Percentiles rank a stretch among this genome's conserved stretches.
These are phyloP conservation scores for Stagonosporopsis cucurbitacearum DNA, from an alignment of 2,329 filamentous ascomycete species.

Conservation along the genomic window DNA sequence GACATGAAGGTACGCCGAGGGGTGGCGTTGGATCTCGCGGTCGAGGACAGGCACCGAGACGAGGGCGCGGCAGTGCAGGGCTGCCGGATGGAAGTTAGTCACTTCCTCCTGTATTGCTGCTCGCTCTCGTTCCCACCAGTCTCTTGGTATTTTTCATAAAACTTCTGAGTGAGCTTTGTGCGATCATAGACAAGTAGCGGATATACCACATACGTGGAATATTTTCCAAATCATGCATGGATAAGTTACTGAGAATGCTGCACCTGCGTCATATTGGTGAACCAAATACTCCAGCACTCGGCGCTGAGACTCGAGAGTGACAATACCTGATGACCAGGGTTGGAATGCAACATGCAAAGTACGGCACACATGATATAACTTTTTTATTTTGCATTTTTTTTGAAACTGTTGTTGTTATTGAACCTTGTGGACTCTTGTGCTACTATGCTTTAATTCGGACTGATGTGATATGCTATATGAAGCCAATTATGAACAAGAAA, in stretches of 20 bases:
- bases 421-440: neutral
- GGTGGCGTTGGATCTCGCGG: slow-evolving; percentile 1
- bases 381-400: neutral
- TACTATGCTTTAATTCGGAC: neutral
- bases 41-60: neutral
- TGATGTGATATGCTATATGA: slow-evolving; percentile 1
- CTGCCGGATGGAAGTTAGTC: slow-evolving; percentile 2
- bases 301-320: too few species aligned
- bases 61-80: neutral
- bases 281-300: too few species aligned
- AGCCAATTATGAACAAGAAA: neutral
- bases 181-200: neutral
- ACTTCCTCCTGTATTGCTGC: neutral
- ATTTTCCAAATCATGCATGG: too few species aligned
- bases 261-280: too few species aligned
- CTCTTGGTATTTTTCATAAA: neutral
- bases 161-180: too few species aligned
- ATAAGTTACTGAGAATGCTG: too few species aligned
- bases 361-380: too few species aligned
- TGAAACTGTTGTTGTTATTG: neutral
- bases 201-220: neutral
- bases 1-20: neutral
- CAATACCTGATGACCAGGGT: too few species aligned
- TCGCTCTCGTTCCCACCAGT: neutral
- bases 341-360: too few species aligned